Conservation (phyloP, 192 early-diverging fungal genomes). For the Borealophlyctis nickersoniae region DNA sequence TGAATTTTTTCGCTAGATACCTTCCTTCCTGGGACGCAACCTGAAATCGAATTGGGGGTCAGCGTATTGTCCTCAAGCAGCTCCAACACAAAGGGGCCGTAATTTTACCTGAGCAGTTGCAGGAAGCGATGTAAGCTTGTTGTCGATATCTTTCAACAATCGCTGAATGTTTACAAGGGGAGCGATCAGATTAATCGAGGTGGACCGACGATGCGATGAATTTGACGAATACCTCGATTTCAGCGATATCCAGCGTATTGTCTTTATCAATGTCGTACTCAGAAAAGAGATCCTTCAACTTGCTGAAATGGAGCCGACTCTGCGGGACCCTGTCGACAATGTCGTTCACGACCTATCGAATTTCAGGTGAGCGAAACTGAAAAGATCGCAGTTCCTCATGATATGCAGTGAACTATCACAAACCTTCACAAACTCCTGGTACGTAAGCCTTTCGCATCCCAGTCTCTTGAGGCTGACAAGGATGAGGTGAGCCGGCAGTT, state of each 20-base stretch:
- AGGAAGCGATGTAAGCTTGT: slow-evolving; percentile 38
- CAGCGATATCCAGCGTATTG: slow-evolving; percentile 15
- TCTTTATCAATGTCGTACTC: slow-evolving; percentile 32
- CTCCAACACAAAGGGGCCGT: too few relatives aligned
- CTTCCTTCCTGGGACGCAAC: slow-evolving; percentile 40
- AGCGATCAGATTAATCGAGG: too few relatives aligned
- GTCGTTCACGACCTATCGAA: slow-evolving; percentile 25
- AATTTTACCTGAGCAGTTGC: slow-evolving; percentile 46
- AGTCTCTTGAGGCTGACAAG: slow-evolving; percentile 31
- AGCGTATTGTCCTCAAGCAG: too few relatives aligned
- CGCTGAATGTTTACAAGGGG: not conserved
- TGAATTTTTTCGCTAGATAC: slow-evolving; percentile 35
- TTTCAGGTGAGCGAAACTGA: not conserved
- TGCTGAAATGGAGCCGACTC: slow-evolving; percentile 50
- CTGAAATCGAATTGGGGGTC: too few relatives aligned
- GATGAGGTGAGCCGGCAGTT: slow-evolving; percentile 11
- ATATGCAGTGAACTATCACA: not conserved
- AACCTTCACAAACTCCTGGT: slow-evolving; percentile 46
- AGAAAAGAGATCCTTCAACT: slow-evolving; percentile 34
- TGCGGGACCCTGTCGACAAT: slow-evolving; percentile 48
- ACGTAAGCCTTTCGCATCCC: slow-evolving; percentile 51
- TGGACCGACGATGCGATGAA: too few relatives aligned
- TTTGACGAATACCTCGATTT: slow-evolving; percentile 13
- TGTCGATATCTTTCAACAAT: slow-evolving; percentile 28
- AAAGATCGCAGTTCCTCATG: not conserved